Percentiles rank a stretch among this genome's conserved stretches.
Conservation (phyloP, 371 early-diverging fungal genomes). For the Rhizoclosmatium hyalinum region DNA sequence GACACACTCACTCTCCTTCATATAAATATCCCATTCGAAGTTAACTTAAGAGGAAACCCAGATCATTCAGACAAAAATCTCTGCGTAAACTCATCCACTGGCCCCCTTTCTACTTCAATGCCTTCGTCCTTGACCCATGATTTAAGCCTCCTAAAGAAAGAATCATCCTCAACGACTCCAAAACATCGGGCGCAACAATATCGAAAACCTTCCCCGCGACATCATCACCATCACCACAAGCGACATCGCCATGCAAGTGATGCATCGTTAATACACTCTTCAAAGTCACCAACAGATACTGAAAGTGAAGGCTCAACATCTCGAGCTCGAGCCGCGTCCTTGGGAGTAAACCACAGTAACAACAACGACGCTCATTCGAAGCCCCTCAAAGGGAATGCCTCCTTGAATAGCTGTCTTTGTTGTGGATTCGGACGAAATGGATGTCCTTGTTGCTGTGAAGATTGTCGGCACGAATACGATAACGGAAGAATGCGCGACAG, state of each 20-base stretch:
- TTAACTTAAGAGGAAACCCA: no score
- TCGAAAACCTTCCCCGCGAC: not conserved
- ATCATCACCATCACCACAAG: slow-evolving; percentile 9
- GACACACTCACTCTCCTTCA: no score
- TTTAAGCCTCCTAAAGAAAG: not conserved
- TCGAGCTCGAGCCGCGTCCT: slow-evolving; percentile 13
- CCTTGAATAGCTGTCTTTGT: slow-evolving; percentile 17
- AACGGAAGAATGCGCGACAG: not conserved
- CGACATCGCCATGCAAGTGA: slow-evolving; percentile 24
- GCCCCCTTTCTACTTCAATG: not conserved
- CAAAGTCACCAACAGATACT: not conserved
- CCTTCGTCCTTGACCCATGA: not conserved
- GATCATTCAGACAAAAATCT: no score
- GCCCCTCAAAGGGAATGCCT: not conserved
- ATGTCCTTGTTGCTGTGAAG: slow-evolving; percentile 22
- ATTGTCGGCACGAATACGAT: not conserved
- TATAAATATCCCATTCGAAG: no score
- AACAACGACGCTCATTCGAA: not conserved
- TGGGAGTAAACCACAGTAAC: not conserved
- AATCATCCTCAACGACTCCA: not conserved
- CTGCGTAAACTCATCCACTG: not conserved
- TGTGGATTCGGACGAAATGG: slow-evolving; percentile 13
- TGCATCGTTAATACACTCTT: slow-evolving; percentile 7
- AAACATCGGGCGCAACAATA: not conserved
- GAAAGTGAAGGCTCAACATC: not conserved